Conservation (phyloP, 2,329 filamentous ascomycete species). For the Penicillium vulpinum region DNA sequence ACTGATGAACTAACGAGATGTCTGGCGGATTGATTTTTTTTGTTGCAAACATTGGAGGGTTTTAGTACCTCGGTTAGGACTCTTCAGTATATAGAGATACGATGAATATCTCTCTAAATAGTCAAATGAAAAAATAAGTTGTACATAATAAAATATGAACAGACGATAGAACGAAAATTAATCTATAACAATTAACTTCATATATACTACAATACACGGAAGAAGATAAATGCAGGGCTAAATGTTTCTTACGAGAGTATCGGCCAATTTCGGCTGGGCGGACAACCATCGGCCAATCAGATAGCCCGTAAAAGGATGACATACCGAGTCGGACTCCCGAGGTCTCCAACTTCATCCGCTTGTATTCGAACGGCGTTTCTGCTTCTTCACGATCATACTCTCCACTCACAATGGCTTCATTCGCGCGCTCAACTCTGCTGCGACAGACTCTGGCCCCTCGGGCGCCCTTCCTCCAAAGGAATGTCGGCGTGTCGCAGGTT, state of each 20-base stretch:
- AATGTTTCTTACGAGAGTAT: constrained; percentile 21
- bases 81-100: background rate
- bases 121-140: background rate
- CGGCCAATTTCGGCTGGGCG: constrained; percentile 44
- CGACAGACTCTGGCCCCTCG: constrained; percentile 39
- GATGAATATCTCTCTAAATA: background rate
- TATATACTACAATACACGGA: background rate
- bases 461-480: constrained; percentile 37
- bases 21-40: constrained; percentile 7
- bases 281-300: constrained; percentile 39
- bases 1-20: constrained; percentile 16
- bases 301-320: constrained; percentile 38
- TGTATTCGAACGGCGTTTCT: constrained; percentile 20
- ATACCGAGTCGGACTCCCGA: constrained; percentile 43
- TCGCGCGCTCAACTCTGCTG: constrained; percentile 41
- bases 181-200: background rate
- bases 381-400: constrained; percentile 18
- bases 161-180: background rate
- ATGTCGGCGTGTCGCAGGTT: constrained; percentile 52
- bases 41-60: background rate
- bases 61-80: constrained; percentile 19
- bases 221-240: constrained; percentile 17
- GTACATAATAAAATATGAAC: background rate
- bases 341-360: constrained; percentile 37
- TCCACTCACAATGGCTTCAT: constrained; percentile 41